Conservation (phyloP, 2,329 filamentous ascomycete species). For the Hypoxylon sp. region DNA sequence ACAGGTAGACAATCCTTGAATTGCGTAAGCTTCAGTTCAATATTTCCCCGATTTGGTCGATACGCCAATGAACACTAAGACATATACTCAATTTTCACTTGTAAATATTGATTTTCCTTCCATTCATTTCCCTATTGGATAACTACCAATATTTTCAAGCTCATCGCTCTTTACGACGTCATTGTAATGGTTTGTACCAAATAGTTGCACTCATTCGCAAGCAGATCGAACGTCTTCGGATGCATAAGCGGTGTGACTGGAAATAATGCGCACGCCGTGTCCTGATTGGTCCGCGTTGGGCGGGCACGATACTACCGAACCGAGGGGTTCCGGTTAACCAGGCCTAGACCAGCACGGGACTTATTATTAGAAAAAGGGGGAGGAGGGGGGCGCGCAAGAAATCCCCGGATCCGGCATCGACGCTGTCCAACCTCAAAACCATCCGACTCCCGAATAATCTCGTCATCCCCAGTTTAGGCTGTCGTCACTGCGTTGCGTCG, state of each 20-base stretch:
- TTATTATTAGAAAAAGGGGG: constrained; percentile 28
- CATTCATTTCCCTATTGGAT: background rate
- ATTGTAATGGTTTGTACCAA: background rate
- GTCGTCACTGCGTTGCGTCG: constrained; percentile 12
- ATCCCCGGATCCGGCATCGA: constrained; percentile 10
- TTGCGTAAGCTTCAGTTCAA: constrained; percentile 5
- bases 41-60: background rate
- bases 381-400: background rate
- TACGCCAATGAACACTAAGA: background rate
- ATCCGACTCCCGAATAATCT: constrained; percentile 5
- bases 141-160: background rate
- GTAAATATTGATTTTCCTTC: background rate
- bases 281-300: constrained; percentile 34
- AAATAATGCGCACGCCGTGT: constrained; percentile 3
- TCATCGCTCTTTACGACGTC: background rate
- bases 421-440: constrained; percentile 16
- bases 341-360: constrained; percentile 4
- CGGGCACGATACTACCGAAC: constrained; percentile 32
- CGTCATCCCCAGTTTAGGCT: constrained; percentile 6
- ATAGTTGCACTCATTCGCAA: constrained; percentile 11
- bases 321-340: constrained; percentile 38
- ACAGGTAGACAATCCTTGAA: background rate
- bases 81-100: background rate
- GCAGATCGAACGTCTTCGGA: constrained; percentile 7
- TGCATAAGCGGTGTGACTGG: constrained; percentile 30